Conservation (phyloP, 1,284 basidiomycete species). For the Irpex rosettiformis region DNA sequence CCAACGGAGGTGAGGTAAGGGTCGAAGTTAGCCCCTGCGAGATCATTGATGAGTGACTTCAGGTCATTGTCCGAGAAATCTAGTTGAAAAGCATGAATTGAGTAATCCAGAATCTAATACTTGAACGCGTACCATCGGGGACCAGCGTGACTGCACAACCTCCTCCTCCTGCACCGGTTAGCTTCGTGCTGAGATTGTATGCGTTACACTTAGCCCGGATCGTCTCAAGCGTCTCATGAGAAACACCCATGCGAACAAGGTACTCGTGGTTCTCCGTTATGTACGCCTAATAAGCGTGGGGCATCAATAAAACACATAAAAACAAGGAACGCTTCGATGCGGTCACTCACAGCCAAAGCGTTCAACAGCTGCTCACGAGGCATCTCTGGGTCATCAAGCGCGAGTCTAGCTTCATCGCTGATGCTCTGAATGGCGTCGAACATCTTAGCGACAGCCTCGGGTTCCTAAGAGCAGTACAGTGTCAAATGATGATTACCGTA, state of each 20-base stretch:
- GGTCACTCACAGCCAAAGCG: slow-evolving; percentile 51
- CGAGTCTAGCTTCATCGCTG: slow-evolving; percentile 73
- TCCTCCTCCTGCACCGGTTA: slow-evolving; percentile 98
- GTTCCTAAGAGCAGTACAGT: slow-evolving; percentile 51
- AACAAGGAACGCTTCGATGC: not conserved
- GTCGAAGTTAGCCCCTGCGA: slow-evolving; percentile 69
- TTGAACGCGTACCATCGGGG: slow-evolving; percentile 69
- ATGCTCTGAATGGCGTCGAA: slow-evolving; percentile 79
- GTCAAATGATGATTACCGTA: slow-evolving; percentile 15
- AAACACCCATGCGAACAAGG: slow-evolving; percentile 88
- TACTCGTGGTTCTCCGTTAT: slow-evolving; percentile 90
- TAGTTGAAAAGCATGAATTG: slow-evolving; percentile 26
- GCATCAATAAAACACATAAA: not conserved
- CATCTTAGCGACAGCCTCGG: slow-evolving; percentile 71
- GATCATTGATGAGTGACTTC: slow-evolving; percentile 51
- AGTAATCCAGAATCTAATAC: not conserved
- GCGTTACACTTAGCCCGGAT: slow-evolving; percentile 71
- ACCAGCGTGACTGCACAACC: slow-evolving; percentile 96
- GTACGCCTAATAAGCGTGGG: slow-evolving; percentile 47
- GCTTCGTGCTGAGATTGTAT: slow-evolving; percentile 85
- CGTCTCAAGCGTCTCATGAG: slow-evolving; percentile 84
- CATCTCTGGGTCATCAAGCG: slow-evolving; percentile 73
- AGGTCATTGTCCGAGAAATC: slow-evolving; percentile 64
- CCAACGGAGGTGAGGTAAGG: slow-evolving; percentile 93
- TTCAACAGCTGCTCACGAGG: slow-evolving; percentile 58